A percentile compares a stretch with the other conserved stretches of the same genome.
Conservation (phyloP, 2,329 filamentous ascomycete species). For the Diplodia scrobiculata region DNA sequence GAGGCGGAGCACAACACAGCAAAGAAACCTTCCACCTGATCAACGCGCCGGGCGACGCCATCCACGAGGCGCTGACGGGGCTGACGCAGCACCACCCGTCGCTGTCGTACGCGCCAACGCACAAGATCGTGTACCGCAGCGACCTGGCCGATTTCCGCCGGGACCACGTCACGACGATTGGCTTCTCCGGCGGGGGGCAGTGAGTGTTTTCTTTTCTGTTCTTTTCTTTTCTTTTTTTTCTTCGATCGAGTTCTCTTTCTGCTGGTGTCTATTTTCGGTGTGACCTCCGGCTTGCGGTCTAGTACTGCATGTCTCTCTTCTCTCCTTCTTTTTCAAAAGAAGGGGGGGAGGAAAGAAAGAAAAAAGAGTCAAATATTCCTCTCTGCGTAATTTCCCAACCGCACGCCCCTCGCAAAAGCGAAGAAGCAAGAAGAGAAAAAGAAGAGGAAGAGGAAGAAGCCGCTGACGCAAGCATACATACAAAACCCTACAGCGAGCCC, state of each 20-base stretch:
- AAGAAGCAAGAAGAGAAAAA: too few species aligned
- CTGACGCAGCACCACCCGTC: slow-evolving; percentile 41
- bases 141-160: slow-evolving; percentile 39
- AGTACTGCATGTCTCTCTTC: not conserved
- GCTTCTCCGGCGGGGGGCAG: slow-evolving; percentile 44
- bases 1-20: too few species aligned
- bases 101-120: slow-evolving; percentile 40
- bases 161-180: slow-evolving; percentile 42
- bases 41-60: slow-evolving; percentile 41
- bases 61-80: slow-evolving; percentile 43
- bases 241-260: not conserved
- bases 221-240: not conserved
- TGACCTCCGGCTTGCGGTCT: not conserved
- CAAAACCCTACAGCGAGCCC: slow-evolving; percentile 49
- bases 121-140: slow-evolving; percentile 44
- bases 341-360: too few species aligned
- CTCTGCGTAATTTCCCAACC: not conserved
- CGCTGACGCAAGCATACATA: not conserved
- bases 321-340: too few species aligned
- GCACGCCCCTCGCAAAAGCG: not conserved
- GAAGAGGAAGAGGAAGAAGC: not conserved
- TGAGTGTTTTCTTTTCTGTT: not conserved
- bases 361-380: not conserved
- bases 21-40: slow-evolving; percentile 44
- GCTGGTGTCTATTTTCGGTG: not conserved